These are phyloP conservation scores for Aspergillus versicolor DNA, from an alignment of 2,329 filamentous ascomycete genomes.

Conservation along the genomic window DNA sequence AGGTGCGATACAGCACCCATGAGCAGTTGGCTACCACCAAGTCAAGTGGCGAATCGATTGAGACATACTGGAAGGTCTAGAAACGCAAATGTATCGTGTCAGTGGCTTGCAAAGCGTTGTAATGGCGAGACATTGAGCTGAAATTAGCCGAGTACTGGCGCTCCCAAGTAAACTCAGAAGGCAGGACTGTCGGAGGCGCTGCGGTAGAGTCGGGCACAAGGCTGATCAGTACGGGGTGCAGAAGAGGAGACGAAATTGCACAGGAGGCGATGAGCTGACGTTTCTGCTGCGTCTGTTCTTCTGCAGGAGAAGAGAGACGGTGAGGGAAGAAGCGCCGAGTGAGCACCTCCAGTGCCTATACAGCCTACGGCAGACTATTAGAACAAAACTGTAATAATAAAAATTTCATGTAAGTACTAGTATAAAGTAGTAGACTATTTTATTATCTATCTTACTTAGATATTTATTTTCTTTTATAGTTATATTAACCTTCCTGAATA, in stretches of 20 bases:
- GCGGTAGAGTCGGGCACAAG: neutral
- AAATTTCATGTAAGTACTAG: too few relatives aligned
- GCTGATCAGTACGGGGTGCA: slow-evolving; percentile 1
- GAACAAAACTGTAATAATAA: too few relatives aligned
- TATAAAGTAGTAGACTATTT: too few relatives aligned
- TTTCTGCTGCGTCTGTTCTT: neutral
- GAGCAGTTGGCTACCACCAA: neutral
- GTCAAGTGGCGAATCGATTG: slow-evolving; percentile 1
- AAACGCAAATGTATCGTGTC: slow-evolving; percentile 4
- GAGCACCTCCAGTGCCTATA: neutral
- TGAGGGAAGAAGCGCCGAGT: neutral
- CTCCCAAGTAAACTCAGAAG: neutral
- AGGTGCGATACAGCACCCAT: slow-evolving; percentile 1
- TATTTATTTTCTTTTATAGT: too few relatives aligned
- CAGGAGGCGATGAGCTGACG: neutral
- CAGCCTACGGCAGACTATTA: too few relatives aligned
- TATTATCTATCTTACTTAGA: too few relatives aligned
- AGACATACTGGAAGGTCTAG: slow-evolving; percentile 12
- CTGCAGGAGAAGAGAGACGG: neutral
- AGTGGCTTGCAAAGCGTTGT: neutral
- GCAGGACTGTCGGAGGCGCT: neutral
- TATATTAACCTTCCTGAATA: too few relatives aligned
- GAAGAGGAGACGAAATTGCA: neutral
- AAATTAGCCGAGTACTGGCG: neutral
- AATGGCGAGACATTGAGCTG: neutral